Evolutionary conservation across 768 basidiomycete genomes (phyloP).

Genomic region (Phylloporus sp.): DNA sequence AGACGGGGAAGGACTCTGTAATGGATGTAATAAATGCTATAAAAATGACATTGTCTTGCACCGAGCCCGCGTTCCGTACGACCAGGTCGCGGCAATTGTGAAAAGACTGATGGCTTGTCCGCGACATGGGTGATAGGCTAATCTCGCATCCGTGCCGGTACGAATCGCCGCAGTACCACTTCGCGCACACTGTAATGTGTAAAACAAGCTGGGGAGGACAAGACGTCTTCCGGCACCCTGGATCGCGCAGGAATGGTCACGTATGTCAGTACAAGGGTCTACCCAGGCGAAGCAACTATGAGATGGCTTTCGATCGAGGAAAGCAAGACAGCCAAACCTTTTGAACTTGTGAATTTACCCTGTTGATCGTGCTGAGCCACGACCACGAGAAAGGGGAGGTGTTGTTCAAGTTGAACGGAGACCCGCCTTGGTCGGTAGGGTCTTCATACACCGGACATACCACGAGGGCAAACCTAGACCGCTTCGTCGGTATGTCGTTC

Average conservation of each 20-base stretch:
- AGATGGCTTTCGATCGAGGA: neutral
- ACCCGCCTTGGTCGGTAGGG: constrained; percentile 58
- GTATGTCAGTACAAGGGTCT: constrained; percentile 90
- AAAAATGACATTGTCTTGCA: constrained; percentile 4
- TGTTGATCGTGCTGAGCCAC: constrained; percentile 95
- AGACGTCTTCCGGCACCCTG: constrained; percentile 43
- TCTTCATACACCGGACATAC: constrained; percentile 90
- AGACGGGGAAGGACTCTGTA: neutral
- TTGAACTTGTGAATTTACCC: constrained; percentile 94
- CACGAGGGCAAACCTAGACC: constrained; percentile 84
- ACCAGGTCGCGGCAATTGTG: neutral
- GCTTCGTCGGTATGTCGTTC: neutral
- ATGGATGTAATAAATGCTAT: constrained; percentile 21
- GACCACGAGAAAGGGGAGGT: constrained; percentile 80
- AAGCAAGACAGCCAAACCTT: constrained; percentile 61
- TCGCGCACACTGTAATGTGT: constrained; percentile 78
- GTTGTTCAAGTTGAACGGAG: constrained; percentile 62
- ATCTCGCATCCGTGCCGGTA: constrained; percentile 91
- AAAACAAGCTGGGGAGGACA: constrained; percentile 71
- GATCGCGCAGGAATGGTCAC: constrained; percentile 85
- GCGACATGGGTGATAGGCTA: constrained; percentile 25
- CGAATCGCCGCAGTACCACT: constrained; percentile 77
- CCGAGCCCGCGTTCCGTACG: neutral
- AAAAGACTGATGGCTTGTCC: neutral
- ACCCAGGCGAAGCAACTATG: neutral